Evolutionary conservation across 805 yeast species (phyloP), one percentile per base, ranked within the genome.

Genomic region (Isabelozyma pseudorhagii): DNA sequence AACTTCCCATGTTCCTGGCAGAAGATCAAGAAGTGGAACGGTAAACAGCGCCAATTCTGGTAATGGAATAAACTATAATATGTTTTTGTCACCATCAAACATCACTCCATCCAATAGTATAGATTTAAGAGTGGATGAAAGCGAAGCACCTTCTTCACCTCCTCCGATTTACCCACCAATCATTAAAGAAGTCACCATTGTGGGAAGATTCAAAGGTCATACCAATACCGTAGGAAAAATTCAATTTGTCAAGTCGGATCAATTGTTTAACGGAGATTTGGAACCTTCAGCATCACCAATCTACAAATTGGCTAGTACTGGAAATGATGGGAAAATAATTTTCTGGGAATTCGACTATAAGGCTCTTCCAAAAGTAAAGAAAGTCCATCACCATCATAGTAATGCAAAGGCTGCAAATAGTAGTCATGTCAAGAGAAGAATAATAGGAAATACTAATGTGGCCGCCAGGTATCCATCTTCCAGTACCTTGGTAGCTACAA

Each of bases 281-380:
- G 54, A 54, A 27, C 42, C 46, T 8, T 34, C 55, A 5, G 47
- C 49, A 21, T 48, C 44, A 25, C 61, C 57, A 50, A 53, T 61
- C 4, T 73, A 73, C 54, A 67, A 67, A 48, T 51, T 73, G 40
- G 55, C 71, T 3, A 67, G 74, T 45, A 64, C 72, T 54, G 78
- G 77, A 1, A 57, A 54, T 48, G 78, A 74, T 51, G 76, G 75
- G 0, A 67, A 69, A 46, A 60, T 71, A 6, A 61, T 71, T n/a
- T 50, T 72, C 13, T 74, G 78, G 78, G 78, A 74, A 47, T 72
- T 74, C 57, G 76, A 74, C 51, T 68, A 68, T 50, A 70, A 69
- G 49, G 74, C 76, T 4, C 59, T 74, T 25, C 72, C 75, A 4
- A 66, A 67, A 46, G 60, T 70, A 5, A 72, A 71, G 45, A 58